A percentile compares a stretch with the other conserved stretches of the same genome.
phyloP scores from a whole-genome alignment of 768 basidiomycete genomes.

The Rhizopogon salebrosus region DNA sequence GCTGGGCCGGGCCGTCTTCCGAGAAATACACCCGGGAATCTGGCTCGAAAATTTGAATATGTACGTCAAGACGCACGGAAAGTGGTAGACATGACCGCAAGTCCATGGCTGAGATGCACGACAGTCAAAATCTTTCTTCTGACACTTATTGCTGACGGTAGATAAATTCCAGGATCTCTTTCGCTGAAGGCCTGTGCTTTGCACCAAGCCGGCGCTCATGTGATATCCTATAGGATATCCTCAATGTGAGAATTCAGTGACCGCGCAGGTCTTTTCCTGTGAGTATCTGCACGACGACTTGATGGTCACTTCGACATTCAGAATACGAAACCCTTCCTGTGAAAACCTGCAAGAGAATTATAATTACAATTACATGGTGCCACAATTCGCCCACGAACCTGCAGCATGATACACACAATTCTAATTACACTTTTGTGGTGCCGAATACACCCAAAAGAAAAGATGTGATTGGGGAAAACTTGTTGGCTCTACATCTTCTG shows the following conservation, averaged over 20 bases:
- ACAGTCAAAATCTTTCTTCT: not conserved
- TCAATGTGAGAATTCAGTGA: not conserved
- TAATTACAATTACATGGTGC: not conserved
- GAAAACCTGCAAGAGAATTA: not conserved
- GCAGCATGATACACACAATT: constrained; percentile 22
- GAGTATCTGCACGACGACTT: not conserved
- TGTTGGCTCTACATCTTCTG: not conserved
- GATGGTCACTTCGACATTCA: not conserved
- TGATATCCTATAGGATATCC: constrained; percentile 1
- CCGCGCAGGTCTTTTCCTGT: not conserved
- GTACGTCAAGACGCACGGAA: too few relatives aligned
- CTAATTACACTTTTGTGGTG: not conserved
- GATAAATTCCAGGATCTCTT: not conserved
- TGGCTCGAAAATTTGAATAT: too few relatives aligned
- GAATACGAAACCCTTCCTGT: constrained; percentile 2
- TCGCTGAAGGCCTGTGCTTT: not conserved
- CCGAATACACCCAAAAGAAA: constrained; percentile 31
- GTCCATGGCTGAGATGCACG: not conserved
- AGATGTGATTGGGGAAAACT: constrained; percentile 15
- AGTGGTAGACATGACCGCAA: too few relatives aligned
- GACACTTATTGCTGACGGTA: constrained; percentile 1
- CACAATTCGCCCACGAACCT: constrained; percentile 24
- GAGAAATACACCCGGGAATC: too few relatives aligned
- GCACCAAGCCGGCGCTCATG: constrained; percentile 11
- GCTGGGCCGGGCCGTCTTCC: too few relatives aligned